Evolutionary conservation across 441 rosid genomes (phyloP), one percentile per base, ranked within the genome.

Genomic region (Pelargonium cotyledonis): DNA sequence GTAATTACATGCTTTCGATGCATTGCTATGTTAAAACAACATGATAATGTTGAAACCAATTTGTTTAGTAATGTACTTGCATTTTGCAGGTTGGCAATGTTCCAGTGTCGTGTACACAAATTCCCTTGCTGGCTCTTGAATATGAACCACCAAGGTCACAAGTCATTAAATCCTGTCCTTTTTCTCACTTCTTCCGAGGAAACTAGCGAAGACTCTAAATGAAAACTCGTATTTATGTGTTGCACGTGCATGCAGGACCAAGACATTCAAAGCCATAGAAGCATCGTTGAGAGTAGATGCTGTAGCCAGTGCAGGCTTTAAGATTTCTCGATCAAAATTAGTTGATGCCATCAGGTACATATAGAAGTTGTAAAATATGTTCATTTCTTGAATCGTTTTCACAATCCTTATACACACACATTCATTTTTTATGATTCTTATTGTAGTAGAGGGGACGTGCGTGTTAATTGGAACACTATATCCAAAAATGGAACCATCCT

Each of bases 221-320:
- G 44, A 40, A 40, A 40, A 40, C 44, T 40, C 10, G 3, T 57
- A 57, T 6, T 6, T 8, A 57, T 57, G 18, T 7, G 26, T 18
- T 68, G 66, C 63, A 31, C 35, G 35, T 35, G 65, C 60, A 72
- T 75, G 68, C 83, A 92, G 98, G 87, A 89, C 92, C 12, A 85
- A 82, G 69, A 72, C 89, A 46, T 85, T 86, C 79, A 90, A 76
- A 82, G 80, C 96, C 0, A 69, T 88, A 66, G 96, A 92, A 75
- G 88, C 96, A 66, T 92, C 96, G 0, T 77, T 87, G 57, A 85
- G 98, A 73, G 86, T 93, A 53, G 98, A 91, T 86, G 97, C 98
- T 68, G 73, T 93, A 47, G 96, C 95, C 68, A 90, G 98, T 83
- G 98, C 96, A 16, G 97, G 98, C 70, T 91, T 89, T 78, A 93